Conservation (phyloP, 2,329 filamentous ascomycete species). For the Furcasterigmium sp. region DNA sequence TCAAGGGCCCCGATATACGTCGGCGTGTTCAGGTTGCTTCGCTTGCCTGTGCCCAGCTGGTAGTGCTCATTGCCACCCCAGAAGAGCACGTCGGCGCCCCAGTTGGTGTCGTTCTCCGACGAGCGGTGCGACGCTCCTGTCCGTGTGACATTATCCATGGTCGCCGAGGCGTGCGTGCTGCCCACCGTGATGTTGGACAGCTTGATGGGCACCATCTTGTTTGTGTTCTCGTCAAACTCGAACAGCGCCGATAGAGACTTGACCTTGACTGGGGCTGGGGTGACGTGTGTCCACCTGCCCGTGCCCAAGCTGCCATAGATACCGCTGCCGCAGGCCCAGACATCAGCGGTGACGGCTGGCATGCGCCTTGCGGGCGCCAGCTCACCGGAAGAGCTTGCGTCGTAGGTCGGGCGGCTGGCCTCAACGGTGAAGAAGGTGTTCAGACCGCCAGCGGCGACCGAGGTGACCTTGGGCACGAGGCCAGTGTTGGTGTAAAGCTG, state of each 20-base stretch:
- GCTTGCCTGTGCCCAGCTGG: slow-evolving; percentile 86
- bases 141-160: slow-evolving; percentile 76
- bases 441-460: slow-evolving; percentile 76
- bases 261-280: slow-evolving; percentile 71
- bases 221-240: slow-evolving; percentile 76
- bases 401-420: slow-evolving; percentile 53
- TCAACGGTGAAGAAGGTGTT: slow-evolving; percentile 89
- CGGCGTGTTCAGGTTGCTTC: slow-evolving; percentile 73
- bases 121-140: slow-evolving; percentile 46
- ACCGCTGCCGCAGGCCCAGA: slow-evolving; percentile 83
- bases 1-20: slow-evolving; percentile 77
- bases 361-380: slow-evolving; percentile 24
- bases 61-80: slow-evolving; percentile 95
- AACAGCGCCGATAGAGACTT: slow-evolving; percentile 77
- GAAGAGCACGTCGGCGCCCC: slow-evolving; percentile 82
- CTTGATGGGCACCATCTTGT: slow-evolving; percentile 70
- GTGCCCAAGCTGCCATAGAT: slow-evolving; percentile 80
- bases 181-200: slow-evolving; percentile 70
- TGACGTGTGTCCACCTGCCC: slow-evolving; percentile 84
- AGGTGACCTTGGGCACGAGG: slow-evolving; percentile 62
- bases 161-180: slow-evolving; percentile 72
- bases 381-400: slow-evolving; percentile 13
- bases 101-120: slow-evolving; percentile 70
- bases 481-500: slow-evolving; percentile 66
- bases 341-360: slow-evolving; percentile 58